Base-by-base conservation (phyloP, 768 basidiomycete species). In the Mycena vitilis region DNA sequence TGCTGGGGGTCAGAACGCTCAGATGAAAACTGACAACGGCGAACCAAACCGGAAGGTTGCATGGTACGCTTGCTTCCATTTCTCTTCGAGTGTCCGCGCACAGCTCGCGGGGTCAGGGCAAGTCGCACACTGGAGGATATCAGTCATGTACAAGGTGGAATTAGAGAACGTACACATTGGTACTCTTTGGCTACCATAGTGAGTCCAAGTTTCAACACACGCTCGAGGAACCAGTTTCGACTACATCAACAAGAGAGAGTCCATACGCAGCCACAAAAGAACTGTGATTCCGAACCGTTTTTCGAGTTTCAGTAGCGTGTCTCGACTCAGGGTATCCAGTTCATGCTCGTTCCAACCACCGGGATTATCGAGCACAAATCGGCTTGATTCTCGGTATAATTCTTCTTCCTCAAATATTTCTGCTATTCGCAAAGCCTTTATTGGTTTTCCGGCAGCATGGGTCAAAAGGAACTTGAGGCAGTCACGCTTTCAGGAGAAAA, bases 221-320 rank as follows among this genome's bases (percentile, higher is more conserved):
- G 89, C 77, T 98, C 96, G 22, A 98, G 86, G 80, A 98, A 98
- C 96, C 96, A 98, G 61, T 91, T 96, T 65, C 96, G 88, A 42
- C 95, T 95, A 71, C 18, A 38, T 47, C 47, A n/a, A 38, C 38
- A 36, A 40, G 20, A 44, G 25, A 47, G 23, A 56, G 53, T 34
- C 56, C 5, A 60, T 44, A 55, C 10, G 23, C 23, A 4, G 53
- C 65, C 37, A 37, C 54, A 44, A 25, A 25, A 23, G 11, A 15
- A 12, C 11, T 30, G 49, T 16, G 56, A 18, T 49, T 18, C 77
- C 82, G 51, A 65, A 88, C 93, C 94, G 84, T 78, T 94, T 95
- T 79, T 97, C 95, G 30, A 98, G 87, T 75, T 96, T 97, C 60
- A 97, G 82, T 13, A 94, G 82, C 0, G 96, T 98, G 63, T 91